Evolutionary conservation across 768 basidiomycete species (phyloP), one percentile per base, ranked within the genome.

Genomic region (Termitomyces eurrhizus): DNA sequence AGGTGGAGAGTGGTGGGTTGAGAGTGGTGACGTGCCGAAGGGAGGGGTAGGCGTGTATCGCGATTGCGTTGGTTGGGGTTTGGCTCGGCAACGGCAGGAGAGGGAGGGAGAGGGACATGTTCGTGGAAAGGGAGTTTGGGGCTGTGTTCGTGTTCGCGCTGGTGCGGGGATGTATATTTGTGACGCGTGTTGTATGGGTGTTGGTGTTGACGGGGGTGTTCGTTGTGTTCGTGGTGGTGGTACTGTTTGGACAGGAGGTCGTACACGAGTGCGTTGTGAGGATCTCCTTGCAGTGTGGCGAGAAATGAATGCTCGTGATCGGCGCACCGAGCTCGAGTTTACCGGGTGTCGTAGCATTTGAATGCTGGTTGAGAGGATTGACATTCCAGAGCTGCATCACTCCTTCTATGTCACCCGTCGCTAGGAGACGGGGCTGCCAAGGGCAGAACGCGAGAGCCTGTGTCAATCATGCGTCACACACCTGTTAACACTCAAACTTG

Each of bases 371-470:
- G 67, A 80, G 59, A 67, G 81, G 52, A 65, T 79, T 70, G 68
- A 83, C 65, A 64, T 80, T 81, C 85, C 84, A 87, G 53, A 87
- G 70, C 21, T 80, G 81, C 58, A 85, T 73, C 1, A 78, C 77
- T 29, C 83, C 82, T 13, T 80, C 77, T 2, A 80, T 76, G 45
- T 88, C 93, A 0, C 93, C 94, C 0, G 89, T 84, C 0, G 92
- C 91, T 48, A 95, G 82, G 3, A 93, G 76, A 18, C 86, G 86
- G 0, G 86, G 80, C 68, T 92, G 86, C 94, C 94, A 95, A 0
- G 94, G 91, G 63, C 89, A 93, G 87, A 94, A 96, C 1, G 92
- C 88, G 56, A 95, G 74, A 0, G 93, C 92, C 91, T 92, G 36
- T 33, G 60, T 21, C 26, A n/a, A 59, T 35, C 29, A 54, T 42